phyloP scores from a whole-genome alignment of 2,329 filamentous ascomycete genomes.

The Neofusicoccum umdonicola region DNA sequence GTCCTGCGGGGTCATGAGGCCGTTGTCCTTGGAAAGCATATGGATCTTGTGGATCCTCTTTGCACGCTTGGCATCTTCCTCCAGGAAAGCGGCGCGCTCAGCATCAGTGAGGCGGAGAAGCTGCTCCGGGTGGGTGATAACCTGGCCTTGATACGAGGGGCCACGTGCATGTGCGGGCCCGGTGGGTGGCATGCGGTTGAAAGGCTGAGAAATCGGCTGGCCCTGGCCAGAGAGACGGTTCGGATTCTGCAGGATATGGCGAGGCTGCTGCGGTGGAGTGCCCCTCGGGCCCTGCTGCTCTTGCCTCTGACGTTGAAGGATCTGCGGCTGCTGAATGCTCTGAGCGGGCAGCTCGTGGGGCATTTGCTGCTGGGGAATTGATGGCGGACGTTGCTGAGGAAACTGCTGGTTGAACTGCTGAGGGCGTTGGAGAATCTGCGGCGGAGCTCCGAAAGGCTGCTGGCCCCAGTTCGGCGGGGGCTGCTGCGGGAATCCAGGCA shows the following conservation, averaged over 20 bases:
- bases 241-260: conserved; percentile 78
- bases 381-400: conserved; percentile 35
- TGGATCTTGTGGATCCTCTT: conserved; percentile 99
- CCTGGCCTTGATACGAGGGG: conserved; percentile 50
- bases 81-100: conserved; percentile 77
- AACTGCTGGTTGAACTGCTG: conserved; percentile 33
- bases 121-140: conserved; percentile 69
- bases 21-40: conserved; percentile 87
- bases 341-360: conserved; percentile 45
- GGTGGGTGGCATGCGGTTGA: conserved; percentile 30
- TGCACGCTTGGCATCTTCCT: conserved; percentile 89
- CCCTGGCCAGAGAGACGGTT: conserved; percentile 57
- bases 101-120: conserved; percentile 76
- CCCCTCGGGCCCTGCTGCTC: conserved; percentile 26
- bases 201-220: conserved; percentile 35
- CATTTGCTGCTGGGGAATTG: conserved; percentile 41
- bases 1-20: conserved; percentile 97
- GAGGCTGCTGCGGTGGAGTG: conserved; percentile 46
- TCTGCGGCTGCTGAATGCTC: conserved; percentile 31
- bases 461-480: conserved; percentile 19
- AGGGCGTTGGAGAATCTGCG: conserved; percentile 52
- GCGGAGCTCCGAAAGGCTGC: conserved; percentile 34
- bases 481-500: conserved; percentile 21
- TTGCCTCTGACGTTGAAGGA: conserved; percentile 36
- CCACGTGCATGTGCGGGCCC: conserved; percentile 39